Base-by-base conservation (phyloP, 352 stramenopile species). In the Pythium coloratum region DNA sequence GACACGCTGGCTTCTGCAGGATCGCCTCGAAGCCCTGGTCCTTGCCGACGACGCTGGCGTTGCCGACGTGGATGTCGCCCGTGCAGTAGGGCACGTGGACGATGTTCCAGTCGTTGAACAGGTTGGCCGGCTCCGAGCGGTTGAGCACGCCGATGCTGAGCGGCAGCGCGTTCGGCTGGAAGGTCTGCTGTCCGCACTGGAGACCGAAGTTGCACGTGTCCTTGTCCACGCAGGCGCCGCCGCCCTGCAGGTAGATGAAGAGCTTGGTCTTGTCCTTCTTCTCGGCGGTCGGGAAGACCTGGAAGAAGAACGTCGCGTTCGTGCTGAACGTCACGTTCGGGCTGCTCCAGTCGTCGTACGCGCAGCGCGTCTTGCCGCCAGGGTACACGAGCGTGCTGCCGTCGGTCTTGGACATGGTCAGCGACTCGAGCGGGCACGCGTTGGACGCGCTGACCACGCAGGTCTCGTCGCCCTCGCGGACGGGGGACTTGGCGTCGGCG, bases 71-170 rank as follows among this genome's bases (percentile, higher is more conserved):
- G 55, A 92, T 64, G 68, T 90, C 83, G 33, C 83, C 83, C 47
- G 83, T 90, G 73, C 83, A 92, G 70, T 92, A 92, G 7, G 81
- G 81, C 46, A 90, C 53, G 71, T 89, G 80, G 16, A 92, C 80
- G 49, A 90, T 89, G 71, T 89, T 89, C 73, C 80, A 92, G 70
- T 89, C 80, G 55, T 85, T 84, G 56, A 90, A 90, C n/a, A 83
- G 55, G 67, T 92, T 92, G n/a, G 83, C 47, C 26, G 79, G 66
- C 64, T 88, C 72, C 14, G 80, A 79, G 38, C 76, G 80, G 70
- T 90, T 87, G 38, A 92, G 70, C n/a, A 92, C 58, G 2, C 81
- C 83, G 3, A 71, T 70, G 70, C 78, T 89, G 28, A 80, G 42
- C 12, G 81, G 61, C 40, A 44, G 60, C 32, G 81, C 83, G 57